phyloP scores from a whole-genome alignment of 257 asterid species.

The Solanum megistacrolobum region DNA sequence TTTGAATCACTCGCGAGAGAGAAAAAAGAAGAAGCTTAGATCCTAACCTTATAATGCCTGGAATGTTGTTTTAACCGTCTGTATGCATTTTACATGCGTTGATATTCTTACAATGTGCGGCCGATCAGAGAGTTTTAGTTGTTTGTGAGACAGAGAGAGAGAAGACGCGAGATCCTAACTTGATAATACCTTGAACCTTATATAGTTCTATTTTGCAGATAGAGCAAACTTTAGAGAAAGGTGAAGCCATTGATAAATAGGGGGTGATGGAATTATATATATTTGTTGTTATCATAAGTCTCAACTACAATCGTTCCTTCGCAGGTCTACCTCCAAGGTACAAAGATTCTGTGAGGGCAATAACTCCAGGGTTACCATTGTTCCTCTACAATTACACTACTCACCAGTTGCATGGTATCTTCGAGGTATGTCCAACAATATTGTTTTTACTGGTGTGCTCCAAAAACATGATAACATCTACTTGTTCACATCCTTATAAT shows the following conservation, averaged over 20 bases:
- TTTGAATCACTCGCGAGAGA: neutral
- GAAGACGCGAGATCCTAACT: neutral
- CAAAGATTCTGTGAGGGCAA: slow-evolving; percentile 90
- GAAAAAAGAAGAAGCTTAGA: neutral
- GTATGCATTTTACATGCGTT: neutral
- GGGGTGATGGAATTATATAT: neutral
- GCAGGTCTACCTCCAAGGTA: slow-evolving; percentile 92
- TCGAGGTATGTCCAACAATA: slow-evolving; percentile 45
- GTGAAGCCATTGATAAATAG: neutral
- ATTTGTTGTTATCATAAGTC: neutral
- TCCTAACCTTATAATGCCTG: neutral
- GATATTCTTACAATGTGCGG: neutral
- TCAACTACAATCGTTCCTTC: neutral
- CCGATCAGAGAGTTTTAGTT: neutral
- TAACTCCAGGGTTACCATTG: slow-evolving; percentile 93
- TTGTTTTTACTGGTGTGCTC: neutral
- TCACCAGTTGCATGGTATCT: slow-evolving; percentile 92
- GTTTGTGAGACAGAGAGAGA: neutral
- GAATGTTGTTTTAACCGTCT: neutral
- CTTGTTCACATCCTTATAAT: neutral
- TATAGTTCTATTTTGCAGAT: neutral
- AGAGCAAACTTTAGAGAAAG: neutral
- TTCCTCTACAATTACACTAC: slow-evolving; percentile 89
- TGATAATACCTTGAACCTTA: neutral
- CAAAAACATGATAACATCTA: neutral